Evolutionary conservation across 129 eudicot species (phyloP), one percentile per base, ranked within the genome.

Genomic region (Kitagawia praeruptora): DNA sequence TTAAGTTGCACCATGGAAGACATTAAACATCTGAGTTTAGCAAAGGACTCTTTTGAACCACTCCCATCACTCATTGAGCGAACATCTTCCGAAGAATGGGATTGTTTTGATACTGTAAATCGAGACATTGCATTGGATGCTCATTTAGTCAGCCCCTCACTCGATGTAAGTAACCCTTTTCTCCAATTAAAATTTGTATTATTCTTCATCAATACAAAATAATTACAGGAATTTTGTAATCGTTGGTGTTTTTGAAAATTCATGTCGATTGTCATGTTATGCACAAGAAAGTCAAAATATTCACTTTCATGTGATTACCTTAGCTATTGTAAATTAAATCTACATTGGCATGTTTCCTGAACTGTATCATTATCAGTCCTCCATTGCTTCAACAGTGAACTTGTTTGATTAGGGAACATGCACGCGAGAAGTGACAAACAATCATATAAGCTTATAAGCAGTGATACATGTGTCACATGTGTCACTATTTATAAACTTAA

Each of bases 21-120:
- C 51, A 5, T 67, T 46, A 82, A 78, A 53, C 78, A 40, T 48
- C 76, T 66, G 42, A 75, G 69, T 80, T 75, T 40, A 78, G 71
- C 42, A 77, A 81, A 77, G 47, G 84, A 77, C 47, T 78, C 86
- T 77, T 78, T 82, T 73, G 89, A 85, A 49, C 82, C 27, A 37
- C 64, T 89, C 81, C 97, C 97, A 19, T 72, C 85, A 4, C 72
- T 91, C 63, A 84, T 91, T 38, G 70, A 82, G 82, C 82, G 75
- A 25, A 91, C 89, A 25, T 67, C 82, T 82, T 83, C 89, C 8
- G 75, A 86, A 78, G 86, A 86, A 77, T 82, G 89, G 70, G 81
- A 74, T 42, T 91, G 86, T 61, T 91, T 91, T 81, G 93, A 88
- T 77, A 69, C 53, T 63, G 70, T 83, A 39, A 41, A 72, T 75